Evolutionary conservation across 371 early-diverging fungal genomes (phyloP), one percentile per base, ranked within the genome.

Genomic region (Lichtheimia ornata): DNA sequence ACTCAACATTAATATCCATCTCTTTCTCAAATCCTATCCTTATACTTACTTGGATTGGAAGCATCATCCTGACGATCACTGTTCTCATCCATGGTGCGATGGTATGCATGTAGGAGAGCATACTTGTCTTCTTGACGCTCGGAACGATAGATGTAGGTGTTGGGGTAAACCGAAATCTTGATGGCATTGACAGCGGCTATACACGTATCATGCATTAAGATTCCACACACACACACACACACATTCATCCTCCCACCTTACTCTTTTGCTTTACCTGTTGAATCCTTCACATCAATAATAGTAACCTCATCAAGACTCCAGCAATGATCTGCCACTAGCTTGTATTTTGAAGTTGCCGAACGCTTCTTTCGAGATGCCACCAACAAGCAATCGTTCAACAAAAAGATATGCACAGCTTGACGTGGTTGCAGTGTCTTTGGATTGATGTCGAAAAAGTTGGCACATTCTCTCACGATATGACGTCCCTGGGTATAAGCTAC

Each of bases 361-460:
- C 89, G 85, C 69, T 90, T 91, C 64, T 91, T 92, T 53, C 87
- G 85, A 5, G 84, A 83, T 0, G 91, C 91, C 20, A 95, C 70
- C 47, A 97, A 67, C 3, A 97, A 61, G 51, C 90, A 82, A 65
- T 96, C 96, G 62, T 84, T 93, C 56, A 96, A 67, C 28, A 97
- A 71, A 43, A 89, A 87, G 18, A 95, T 70, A 59, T 92, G 91
- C 6, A 93, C 91, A 1, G 79, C 74, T 47, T 93, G 93, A 52
- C 89, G 83, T 17, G 85, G 78, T 65, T 91, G 90, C 69, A 84
- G 77, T 4, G 88, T 89, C 40, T 86, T 70, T 9, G 92, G 88
- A 61, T 92, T 89, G 44, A 95, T 79, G 58, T 97, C 95, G 45
- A 82, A 78, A 50, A 92, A 84, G 60, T 86, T 85, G 30, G 88